Base-by-base conservation (phyloP, 192 early-diverging fungal genomes). In the Podila verticillata region DNA sequence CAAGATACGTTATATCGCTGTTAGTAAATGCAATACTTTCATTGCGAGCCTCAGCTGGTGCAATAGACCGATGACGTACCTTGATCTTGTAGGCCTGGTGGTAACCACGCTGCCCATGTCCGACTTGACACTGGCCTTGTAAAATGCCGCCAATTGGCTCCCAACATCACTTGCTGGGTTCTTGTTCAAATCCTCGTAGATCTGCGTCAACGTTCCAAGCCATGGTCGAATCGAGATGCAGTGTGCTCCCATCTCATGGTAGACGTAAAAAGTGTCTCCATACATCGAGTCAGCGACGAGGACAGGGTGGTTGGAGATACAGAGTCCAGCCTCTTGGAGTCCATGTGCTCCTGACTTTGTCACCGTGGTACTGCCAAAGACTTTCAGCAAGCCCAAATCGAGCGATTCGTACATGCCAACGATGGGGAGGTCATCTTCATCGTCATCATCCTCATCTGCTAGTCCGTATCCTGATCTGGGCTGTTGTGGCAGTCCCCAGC, bases 191-290 rank as follows among this genome's bases (percentile, higher is more conserved):
- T 24, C 58, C 48, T 83, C 57, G 29, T 74, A 64, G 0, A 81
- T 70, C 1, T 78, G 65, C 10, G 75, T 72, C 51, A 91, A 54
- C 13, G 69, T 31, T 7, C 79, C 75, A 24, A 87, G 48, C 91
- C 93, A 93, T 60, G 80, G 77, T 19, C 84, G 79, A 34, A 92
- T 82, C 26, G 86, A 85, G 7, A 94, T 75, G 15, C 86, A 85
- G 72, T 95, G 92, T 3, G 88, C 91, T 51, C 94, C 95, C 51
- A 83, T 83, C 26, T 85, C 72, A 64, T 96, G 94, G 44, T 92
- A 89, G 7, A 88, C 82, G 64, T 91, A 96, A 58, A 92, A 90
- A 20, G 86, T 86, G 29, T 90, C 84, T 31, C 85, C 72, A 51
- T 91, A 91, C 56, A 88, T 74, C 9, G 89, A 73, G 65, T 96